Conservation (phyloP, 129 eudicot genomes). For the Flaveria brownii region DNA sequence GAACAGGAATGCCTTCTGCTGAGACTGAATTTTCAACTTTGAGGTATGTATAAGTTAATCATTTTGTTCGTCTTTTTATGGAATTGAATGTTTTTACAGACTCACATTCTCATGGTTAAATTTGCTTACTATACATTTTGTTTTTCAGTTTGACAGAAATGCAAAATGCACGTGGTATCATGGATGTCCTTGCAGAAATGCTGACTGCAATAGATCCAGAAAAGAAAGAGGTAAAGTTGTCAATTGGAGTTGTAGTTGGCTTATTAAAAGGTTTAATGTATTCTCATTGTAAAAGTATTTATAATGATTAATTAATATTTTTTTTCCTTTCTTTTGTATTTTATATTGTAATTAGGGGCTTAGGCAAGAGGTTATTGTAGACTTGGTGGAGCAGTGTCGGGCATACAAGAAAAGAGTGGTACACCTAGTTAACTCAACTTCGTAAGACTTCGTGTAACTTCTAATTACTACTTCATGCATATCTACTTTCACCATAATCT, state of each 20-base stretch:
- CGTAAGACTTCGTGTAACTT: constrained; percentile 66
- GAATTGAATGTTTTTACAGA: neutral
- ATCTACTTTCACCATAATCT: neutral
- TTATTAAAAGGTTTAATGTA: neutral
- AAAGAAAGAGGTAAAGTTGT: constrained; percentile 67
- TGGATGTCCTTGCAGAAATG: constrained; percentile 99
- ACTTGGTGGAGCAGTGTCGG: constrained; percentile 95
- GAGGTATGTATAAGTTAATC: constrained; percentile 50
- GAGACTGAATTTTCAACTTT: constrained; percentile 82
- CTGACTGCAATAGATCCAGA: constrained; percentile 77
- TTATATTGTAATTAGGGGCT: constrained; percentile 52
- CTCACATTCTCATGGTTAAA: neutral
- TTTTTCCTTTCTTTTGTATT: neutral
- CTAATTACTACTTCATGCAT: neutral
- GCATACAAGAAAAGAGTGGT: constrained; percentile 93
- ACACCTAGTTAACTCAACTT: constrained; percentile 92
- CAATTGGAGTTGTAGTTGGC: neutral
- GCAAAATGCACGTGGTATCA: constrained; percentile 94
- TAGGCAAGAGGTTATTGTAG: constrained; percentile 85
- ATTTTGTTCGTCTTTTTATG: neutral
- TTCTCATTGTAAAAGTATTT: neutral
- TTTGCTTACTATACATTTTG: neutral
- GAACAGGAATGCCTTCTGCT: constrained; percentile 56
- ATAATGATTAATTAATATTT: neutral
- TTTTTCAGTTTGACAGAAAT: constrained; percentile 77